Base-by-base conservation (phyloP, 2,329 filamentous ascomycete genomes). In the Aspergillus calidoustus region DNA sequence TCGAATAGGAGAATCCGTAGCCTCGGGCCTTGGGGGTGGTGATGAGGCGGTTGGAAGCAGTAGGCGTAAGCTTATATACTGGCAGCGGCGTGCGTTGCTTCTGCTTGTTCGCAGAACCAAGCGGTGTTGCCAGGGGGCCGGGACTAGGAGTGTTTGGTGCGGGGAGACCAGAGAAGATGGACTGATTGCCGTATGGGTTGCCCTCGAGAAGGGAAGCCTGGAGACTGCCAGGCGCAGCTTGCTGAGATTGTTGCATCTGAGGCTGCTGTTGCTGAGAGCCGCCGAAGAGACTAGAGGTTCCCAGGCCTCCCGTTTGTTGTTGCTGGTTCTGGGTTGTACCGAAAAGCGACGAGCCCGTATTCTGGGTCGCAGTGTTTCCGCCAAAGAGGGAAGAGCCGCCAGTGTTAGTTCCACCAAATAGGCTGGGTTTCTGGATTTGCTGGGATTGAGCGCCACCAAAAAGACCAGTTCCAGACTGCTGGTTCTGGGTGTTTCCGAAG, bases 1-100 rank as follows among this genome's bases (percentile, higher is more conserved):
- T 93, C 66, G 93, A 96, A 78, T 97, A 97, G 2, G 91, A 93
- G 75, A 97, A 96, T 3, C 94, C 94, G 73, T 92, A 97, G 5
- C 92, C 92, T 59, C 79, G 80, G 59, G 90, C 87, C 79, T 92
- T 94, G 69, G 93, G 91, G 0, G 93, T 93, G 0, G 93, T 97
- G 31, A 89, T 86, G 60, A 93, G 89, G 52, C 93, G 90, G 23
- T 90, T 90, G 8, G 91, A 89, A 38, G 91, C 91, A 51, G 87
- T 87, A 0, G 93, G 92, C 51, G 92, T 94, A 67, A 96, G 85
- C 79, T 93, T 95, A 81, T 94, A 93, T 74, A 95, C 88, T 3
- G 93, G 93, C 57, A 97, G 79, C 48, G 94, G 91, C 9, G 91
- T 90, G 66, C 86, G 88, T 74, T 92, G 91, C 76, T 91, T 91